Evolutionary conservation across 805 yeast species (phyloP), one percentile per base, ranked within the genome.

Genomic region (Myxozyma geophila): DNA sequence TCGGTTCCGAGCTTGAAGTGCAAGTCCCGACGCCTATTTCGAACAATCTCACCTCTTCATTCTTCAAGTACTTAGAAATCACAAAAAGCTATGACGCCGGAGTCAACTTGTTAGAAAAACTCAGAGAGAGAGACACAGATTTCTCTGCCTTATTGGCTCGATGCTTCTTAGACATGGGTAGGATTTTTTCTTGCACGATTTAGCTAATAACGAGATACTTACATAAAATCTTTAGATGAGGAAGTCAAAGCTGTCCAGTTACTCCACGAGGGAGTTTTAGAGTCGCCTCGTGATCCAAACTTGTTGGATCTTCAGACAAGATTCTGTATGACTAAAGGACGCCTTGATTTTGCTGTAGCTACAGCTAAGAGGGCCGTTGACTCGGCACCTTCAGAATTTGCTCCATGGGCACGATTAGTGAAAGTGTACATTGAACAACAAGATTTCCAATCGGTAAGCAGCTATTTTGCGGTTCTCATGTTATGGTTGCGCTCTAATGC

Each of bases 41-140:
- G 62, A 91, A 91, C 75, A 86, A 87, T 74, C 79, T 91, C 61
- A 88, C 89, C 23, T 92, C 89, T 72, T 89, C 92, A 0, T 87
- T 91, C 67, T 73, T 89, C 67, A 82, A 81, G 70, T 83, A 84
- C 58, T 79, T 89, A 40, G 80, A 86, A 69, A 74, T 89, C 60
- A 88, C 96, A 0, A 89, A 88, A 52, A 74, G 80, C 68, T 90
- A 79, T 73, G 85, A 82, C 43, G 79, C 81, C 41, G 96, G 87
- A 0, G 73, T 88, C 40, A 85, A 81, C 64, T 80, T 87, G 36
- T 80, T 91, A 61, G 75, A 78, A 48, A 78, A 86, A 53, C 77
- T 91, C 59, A 77, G 80, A 62, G 73, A 73, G 47, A 71, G 71
- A 6, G 90, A 87, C 61, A 84, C 87, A 3, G 75, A 82, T n/a